Base-by-base conservation (phyloP, 148 eudicot species). In the Hydrangea macrophylla region DNA sequence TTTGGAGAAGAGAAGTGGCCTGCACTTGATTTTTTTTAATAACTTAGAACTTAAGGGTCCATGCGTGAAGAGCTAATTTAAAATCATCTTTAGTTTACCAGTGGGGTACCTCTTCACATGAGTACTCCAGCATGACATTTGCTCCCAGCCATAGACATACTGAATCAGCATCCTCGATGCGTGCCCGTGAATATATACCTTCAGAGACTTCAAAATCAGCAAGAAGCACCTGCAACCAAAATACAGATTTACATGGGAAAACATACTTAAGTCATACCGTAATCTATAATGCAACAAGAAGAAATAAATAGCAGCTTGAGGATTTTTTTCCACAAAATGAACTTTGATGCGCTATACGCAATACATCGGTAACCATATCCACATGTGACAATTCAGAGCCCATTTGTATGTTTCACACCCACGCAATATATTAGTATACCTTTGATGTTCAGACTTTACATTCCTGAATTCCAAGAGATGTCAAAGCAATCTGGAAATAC, bases 61-160 rank as follows among this genome's bases (percentile, higher is more conserved):
- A 5, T 42, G 56, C 36, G 24, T 36, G 11, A 55, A 37, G 44
- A 9, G 60, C 32, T 10, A 10, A 12, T 18, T 42, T 42, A 6
- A 15, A 35, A 13, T 54, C 54, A 68, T 58, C 39, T 50, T 23
- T 44, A 67, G 68, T 60, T 58, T 45, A 9, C 55, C 67, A 65
- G 26, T 58, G 27, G 65, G 28, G 33, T 62, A 92, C 98, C 98
- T 94, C 97, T 75, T 94, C 98, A 74, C 90, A 84, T 32, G 98
- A 79, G 77, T 94, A 90, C 79, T 94, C 96, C 69, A 90, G 81
- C 98, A 93, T 93, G 60, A 93, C 92, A 69, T 93, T 93, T 69
- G 92, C 95, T 72, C 95, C 98, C 50, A 93, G 83, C 95, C 98
- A 93, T 66, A 93, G 76, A 76, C 96, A 93, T 50, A 93, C 98